Conservation (phyloP, 495 filamentous ascomycete species). For the Pseudotulostoma volvatum region DNA sequence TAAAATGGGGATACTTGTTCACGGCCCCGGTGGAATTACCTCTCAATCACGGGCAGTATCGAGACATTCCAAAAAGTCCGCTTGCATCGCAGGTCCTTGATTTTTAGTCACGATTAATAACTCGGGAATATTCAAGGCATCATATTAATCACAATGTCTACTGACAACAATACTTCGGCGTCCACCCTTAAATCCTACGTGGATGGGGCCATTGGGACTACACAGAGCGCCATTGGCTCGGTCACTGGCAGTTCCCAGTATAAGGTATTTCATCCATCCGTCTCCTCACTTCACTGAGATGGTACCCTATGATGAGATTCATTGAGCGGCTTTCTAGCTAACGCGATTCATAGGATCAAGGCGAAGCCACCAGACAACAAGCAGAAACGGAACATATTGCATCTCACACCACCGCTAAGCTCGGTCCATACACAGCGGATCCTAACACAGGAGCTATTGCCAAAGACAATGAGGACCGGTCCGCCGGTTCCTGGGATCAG, state of each 20-base stretch:
- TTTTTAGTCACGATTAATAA: too few relatives aligned
- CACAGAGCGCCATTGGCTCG: slow-evolving; percentile 53
- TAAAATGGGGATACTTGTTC: too few relatives aligned
- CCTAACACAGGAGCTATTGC: slow-evolving; percentile 55
- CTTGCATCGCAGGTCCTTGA: too few relatives aligned
- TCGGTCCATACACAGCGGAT: slow-evolving; percentile 46
- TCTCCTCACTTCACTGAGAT: too few relatives aligned
- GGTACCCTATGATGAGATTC: too few relatives aligned
- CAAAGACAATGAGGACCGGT: slow-evolving; percentile 55
- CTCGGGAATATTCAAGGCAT: too few relatives aligned
- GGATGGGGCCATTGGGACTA: slow-evolving; percentile 57
- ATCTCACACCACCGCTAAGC: slow-evolving; percentile 55
- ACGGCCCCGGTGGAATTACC: too few relatives aligned
- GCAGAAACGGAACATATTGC: slow-evolving; percentile 47
- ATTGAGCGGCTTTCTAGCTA: slow-evolving; percentile 4
- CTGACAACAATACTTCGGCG: slow-evolving; percentile 37
- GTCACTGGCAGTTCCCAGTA: slow-evolving; percentile 58
- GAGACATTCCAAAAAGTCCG: too few relatives aligned
- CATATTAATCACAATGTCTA: too few relatives aligned
- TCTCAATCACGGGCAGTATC: too few relatives aligned
- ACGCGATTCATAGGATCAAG: slow-evolving; percentile 19
- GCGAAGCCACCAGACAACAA: slow-evolving; percentile 41
- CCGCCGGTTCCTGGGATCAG: slow-evolving; percentile 66
- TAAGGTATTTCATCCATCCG: slow-evolving; percentile 31
- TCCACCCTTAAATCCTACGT: slow-evolving; percentile 71